Percentiles rank a stretch among this genome's conserved stretches.
phyloP scores from a whole-genome alignment of 306 rosid species.

The Inga oerstediana region DNA sequence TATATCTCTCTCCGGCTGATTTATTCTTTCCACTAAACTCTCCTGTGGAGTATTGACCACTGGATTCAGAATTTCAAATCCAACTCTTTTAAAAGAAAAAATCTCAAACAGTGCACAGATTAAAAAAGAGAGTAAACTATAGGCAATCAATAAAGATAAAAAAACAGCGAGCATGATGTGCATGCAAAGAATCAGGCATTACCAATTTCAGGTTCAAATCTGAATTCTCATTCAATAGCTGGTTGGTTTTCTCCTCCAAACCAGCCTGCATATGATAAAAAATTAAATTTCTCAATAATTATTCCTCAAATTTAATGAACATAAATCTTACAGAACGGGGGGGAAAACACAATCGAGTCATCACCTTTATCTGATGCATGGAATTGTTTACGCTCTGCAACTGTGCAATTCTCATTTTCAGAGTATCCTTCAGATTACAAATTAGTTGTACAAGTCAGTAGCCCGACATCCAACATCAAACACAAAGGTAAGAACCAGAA shows the following conservation, averaged over 20 bases:
- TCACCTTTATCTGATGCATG: constrained; percentile 63
- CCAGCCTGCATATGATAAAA: constrained; percentile 50
- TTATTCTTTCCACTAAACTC: constrained; percentile 60
- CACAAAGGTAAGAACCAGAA: constrained; percentile 14
- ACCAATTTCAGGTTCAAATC: constrained; percentile 49
- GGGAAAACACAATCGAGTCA: neutral
- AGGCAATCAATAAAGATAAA: constrained; percentile 17
- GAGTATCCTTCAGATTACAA: constrained; percentile 51
- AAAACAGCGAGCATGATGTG: constrained; percentile 18
- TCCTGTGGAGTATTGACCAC: constrained; percentile 47
- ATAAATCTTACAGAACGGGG: neutral
- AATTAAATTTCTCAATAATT: constrained; percentile 30
- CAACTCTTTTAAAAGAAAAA: neutral
- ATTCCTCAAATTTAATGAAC: constrained; percentile 27
- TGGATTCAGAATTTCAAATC: constrained; percentile 36
- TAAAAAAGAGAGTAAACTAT: constrained; percentile 14
- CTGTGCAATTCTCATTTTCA: constrained; percentile 57
- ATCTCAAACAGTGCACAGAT: neutral
- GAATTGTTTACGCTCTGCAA: constrained; percentile 59
- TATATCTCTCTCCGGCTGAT: constrained; percentile 54
- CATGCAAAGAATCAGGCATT: constrained; percentile 24
- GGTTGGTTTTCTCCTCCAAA: constrained; percentile 47
- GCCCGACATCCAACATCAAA: constrained; percentile 24
- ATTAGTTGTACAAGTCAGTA: constrained; percentile 24
- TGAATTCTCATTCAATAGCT: constrained; percentile 49